Base-by-base conservation (phyloP, 495 filamentous ascomycete genomes). In the Xanthoparmelia taractica region DNA sequence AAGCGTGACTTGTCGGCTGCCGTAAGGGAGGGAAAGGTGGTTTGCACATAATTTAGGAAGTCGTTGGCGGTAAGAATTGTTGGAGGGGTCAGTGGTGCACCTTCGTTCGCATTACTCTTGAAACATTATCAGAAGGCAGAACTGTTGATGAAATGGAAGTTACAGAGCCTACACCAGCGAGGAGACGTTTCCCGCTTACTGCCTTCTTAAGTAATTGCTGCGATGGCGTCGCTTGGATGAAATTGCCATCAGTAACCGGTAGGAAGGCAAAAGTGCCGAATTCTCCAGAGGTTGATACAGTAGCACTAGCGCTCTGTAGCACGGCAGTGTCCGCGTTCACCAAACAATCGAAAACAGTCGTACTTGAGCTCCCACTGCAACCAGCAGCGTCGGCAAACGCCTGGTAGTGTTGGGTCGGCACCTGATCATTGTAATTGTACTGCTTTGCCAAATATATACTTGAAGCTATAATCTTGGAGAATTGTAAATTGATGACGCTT, bases 181-280 rank as follows among this genome's bases (percentile, higher is more conserved):
- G 73, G 4, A 84, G 68, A 36, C 75, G 73, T 43, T 77, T 68
- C 15, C 83, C 83, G 64, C 80, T 83, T 15, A 85, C 73, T 64
- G 69, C 66, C 45, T 77, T 77, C 38, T 69, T 60, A 12, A 70
- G 63, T n/a, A 86, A 72, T 67, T 85, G 81, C 60, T 72, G 63
- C 25, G 71, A 77, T 25, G 84, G 83, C 13, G 72, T 73, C 12
- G 80, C 73, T 48, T 73, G 72, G 58, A 87, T 70, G 63, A 85
- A 80, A 10, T 69, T 70, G 5, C 79, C 84, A 60, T 88, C 85
- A 8, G 82, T 80, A 5, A 87, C 85, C 15, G 85, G 85, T 34
- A 82, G 64, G 66, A 86, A 86, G 4, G 76, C 82, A 77, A 80
- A 87, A 40, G 79, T 80, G 64, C 71, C 75, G 61, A 54, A 77